phyloP scores from a whole-genome alignment of 148 eudicot genomes.

The Camellia sinensis region DNA sequence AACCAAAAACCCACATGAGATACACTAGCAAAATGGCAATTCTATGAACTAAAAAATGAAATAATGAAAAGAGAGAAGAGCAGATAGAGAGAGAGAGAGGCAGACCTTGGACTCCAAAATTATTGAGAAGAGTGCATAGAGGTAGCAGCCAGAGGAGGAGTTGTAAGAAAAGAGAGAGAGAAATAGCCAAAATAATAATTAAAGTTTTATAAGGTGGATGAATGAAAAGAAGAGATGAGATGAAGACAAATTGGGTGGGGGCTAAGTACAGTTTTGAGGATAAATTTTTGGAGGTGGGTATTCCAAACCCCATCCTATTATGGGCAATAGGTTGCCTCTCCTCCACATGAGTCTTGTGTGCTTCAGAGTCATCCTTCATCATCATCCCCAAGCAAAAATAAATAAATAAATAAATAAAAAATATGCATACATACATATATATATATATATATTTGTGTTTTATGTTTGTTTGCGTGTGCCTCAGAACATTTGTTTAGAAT shows the following conservation, averaged over 20 bases:
- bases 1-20: not conserved
- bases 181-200: slow-evolving; percentile 4
- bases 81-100: slow-evolving; percentile 9
- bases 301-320: slow-evolving; percentile 43
- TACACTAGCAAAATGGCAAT: not conserved
- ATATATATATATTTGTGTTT: too few species aligned
- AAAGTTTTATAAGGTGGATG: not conserved
- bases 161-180: slow-evolving; percentile 12
- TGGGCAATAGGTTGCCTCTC: slow-evolving; percentile 31
- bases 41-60: slow-evolving; percentile 3
- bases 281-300: slow-evolving; percentile 59
- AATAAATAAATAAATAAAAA: not conserved
- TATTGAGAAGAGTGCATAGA: slow-evolving; percentile 21
- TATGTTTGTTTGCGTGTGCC: not conserved
- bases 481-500: not conserved
- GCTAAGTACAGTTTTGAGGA: slow-evolving; percentile 19
- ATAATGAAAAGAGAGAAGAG: not conserved
- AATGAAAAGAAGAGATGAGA: slow-evolving; percentile 1
- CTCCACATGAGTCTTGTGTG: slow-evolving; percentile 68
- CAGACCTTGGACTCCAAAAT: slow-evolving; percentile 22
- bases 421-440: not conserved
- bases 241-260: slow-evolving; percentile 27
- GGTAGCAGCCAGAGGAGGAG: slow-evolving; percentile 26
- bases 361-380: slow-evolving; percentile 40
- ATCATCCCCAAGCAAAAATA: slow-evolving; percentile 20